Evolutionary conservation across 768 basidiomycete genomes (phyloP).

Genomic region (Lyophyllum atratum): DNA sequence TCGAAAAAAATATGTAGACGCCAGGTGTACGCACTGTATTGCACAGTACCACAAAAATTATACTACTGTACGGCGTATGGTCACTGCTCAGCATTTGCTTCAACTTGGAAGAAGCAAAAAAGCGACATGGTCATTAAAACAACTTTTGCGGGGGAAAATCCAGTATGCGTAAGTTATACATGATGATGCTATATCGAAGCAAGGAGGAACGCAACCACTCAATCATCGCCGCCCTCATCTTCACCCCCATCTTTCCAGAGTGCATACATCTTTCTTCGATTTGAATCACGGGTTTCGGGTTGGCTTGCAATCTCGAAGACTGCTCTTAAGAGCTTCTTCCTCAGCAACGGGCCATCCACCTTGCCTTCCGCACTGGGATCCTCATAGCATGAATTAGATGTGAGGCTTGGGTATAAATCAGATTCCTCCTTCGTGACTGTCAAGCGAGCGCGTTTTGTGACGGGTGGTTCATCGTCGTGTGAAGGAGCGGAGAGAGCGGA

Average conservation of each 20-base stretch:
- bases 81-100: too few species aligned
- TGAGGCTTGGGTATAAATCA: conserved; percentile 42
- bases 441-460: conserved; percentile 49
- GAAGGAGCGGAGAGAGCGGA: conserved; percentile 43
- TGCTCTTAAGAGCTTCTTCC: conserved; percentile 54
- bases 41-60: too few species aligned
- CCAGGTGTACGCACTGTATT: too few species aligned
- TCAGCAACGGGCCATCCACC: conserved; percentile 38
- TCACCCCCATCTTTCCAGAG: conserved; percentile 71
- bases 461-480: conserved; percentile 41
- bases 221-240: conserved; percentile 34
- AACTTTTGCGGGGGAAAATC: too few species aligned
- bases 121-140: too few species aligned
- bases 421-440: conserved; percentile 15
- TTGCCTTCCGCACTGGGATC: conserved; percentile 40
- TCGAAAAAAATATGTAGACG: not conserved
- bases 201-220: conserved; percentile 2
- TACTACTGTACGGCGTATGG: too few species aligned
- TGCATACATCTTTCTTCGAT: conserved; percentile 80
- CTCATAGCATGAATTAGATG: conserved; percentile 55
- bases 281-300: conserved; percentile 73
- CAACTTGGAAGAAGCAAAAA: too few species aligned
- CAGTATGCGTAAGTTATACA: conserved; percentile 5
- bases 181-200: conserved; percentile 21
- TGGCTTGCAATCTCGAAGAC: conserved; percentile 78